Evolutionary conservation across 345 rosid species (phyloP).

Genomic region (Turritis glabra): DNA sequence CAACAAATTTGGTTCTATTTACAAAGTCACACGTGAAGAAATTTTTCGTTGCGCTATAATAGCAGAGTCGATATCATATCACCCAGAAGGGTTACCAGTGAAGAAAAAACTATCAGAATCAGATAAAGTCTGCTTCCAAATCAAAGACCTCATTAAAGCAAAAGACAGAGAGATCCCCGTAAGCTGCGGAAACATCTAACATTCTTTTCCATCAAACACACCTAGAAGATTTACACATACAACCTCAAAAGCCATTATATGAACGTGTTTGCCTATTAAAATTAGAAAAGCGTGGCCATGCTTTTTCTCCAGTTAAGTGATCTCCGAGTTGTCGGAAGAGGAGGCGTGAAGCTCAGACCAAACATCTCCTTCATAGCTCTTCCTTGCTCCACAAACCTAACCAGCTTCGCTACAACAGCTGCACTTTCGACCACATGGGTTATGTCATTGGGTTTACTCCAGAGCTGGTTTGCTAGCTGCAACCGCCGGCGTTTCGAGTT

Average conservation of each 20-base stretch:
- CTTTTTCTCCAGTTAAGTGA: slow-evolving; percentile 74
- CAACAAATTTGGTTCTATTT: not conserved
- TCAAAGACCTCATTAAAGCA: not conserved
- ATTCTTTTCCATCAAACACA: slow-evolving; percentile 14
- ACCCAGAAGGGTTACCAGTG: not conserved
- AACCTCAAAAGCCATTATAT: slow-evolving; percentile 10
- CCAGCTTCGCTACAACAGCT: slow-evolving; percentile 73
- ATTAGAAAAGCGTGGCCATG: slow-evolving; percentile 56
- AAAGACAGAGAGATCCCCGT: not conserved
- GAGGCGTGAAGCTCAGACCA: slow-evolving; percentile 83
- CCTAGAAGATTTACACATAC: slow-evolving; percentile 33
- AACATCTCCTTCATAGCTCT: slow-evolving; percentile 81
- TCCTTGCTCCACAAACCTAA: slow-evolving; percentile 79
- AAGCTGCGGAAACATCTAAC: not conserved
- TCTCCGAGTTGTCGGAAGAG: slow-evolving; percentile 47
- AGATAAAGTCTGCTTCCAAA: not conserved
- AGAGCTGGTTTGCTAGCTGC: slow-evolving; percentile 68
- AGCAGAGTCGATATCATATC: not conserved
- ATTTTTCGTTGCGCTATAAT: not conserved
- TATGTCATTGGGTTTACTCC: slow-evolving; percentile 67
- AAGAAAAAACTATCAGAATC: not conserved
- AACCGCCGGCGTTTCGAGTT: slow-evolving; percentile 75
- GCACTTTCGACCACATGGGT: slow-evolving; percentile 69
- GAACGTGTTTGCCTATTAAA: not conserved
- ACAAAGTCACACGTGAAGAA: not conserved